Conservation (phyloP, 495 filamentous ascomycete genomes). For the Lasiosphaeria ovina region DNA sequence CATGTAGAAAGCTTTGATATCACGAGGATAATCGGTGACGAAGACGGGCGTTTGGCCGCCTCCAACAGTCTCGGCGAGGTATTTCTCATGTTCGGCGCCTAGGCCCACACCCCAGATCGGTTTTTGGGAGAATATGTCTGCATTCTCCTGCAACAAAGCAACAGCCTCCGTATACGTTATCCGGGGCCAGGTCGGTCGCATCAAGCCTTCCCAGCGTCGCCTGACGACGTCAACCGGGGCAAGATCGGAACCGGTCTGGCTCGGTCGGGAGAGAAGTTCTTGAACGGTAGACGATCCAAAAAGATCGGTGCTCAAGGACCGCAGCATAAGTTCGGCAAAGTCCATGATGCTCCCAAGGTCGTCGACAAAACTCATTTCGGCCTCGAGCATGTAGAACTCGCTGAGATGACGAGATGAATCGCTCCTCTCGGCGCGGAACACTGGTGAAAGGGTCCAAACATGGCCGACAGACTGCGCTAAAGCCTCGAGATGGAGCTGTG, state of each 20-base stretch:
- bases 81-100: conserved; percentile 91
- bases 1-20: conserved; percentile 97
- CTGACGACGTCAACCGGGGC: conserved; percentile 48
- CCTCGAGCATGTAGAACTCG: conserved; percentile 99
- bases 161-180: conserved; percentile 85
- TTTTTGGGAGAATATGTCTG: conserved; percentile 59
- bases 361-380: conserved; percentile 76
- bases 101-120: conserved; percentile 73
- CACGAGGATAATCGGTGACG: conserved; percentile 84
- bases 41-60: conserved; percentile 68
- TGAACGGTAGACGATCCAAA: conserved; percentile 52
- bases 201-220: conserved; percentile 69
- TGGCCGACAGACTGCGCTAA: conserved; percentile 82
- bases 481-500: conserved; percentile 92
- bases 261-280: conserved; percentile 50
- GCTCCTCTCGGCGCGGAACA: conserved; percentile 91
- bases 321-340: conserved; percentile 74
- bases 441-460: conserved; percentile 92
- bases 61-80: conserved; percentile 71
- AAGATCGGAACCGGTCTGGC: conserved; percentile 33
- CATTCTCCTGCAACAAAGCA: conserved; percentile 60
- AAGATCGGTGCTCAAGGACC: conserved; percentile 57
- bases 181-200: conserved; percentile 65
- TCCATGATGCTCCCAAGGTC: conserved; percentile 68
- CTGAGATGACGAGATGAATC: conserved; percentile 92